Evolutionary conservation across 345 rosid genomes (phyloP).

Genomic region (Eutrema yunnanense): DNA sequence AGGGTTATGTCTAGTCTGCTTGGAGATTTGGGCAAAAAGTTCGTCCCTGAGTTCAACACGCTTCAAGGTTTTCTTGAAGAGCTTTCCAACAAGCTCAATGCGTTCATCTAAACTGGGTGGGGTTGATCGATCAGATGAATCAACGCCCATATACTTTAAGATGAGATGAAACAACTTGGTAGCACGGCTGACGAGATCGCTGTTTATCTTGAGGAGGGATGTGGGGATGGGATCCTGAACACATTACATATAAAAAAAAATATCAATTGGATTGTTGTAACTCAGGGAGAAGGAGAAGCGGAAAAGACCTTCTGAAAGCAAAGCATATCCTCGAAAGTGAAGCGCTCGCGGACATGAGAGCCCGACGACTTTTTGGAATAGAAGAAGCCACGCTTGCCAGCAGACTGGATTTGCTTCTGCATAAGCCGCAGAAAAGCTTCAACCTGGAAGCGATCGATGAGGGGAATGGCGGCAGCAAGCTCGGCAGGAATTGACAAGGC

Average conservation of each 20-base stretch:
- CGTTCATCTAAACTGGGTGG: conserved; percentile 79
- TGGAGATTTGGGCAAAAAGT: conserved; percentile 91
- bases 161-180: conserved; percentile 80
- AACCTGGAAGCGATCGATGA: conserved; percentile 95
- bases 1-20: conserved; percentile 93
- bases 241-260: no score
- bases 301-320: conserved; percentile 82
- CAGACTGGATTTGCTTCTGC: conserved; percentile 94
- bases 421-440: conserved; percentile 86
- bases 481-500: conserved; percentile 71
- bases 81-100: conserved; percentile 78
- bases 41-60: conserved; percentile 96
- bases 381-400: conserved; percentile 85
- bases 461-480: conserved; percentile 90
- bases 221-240: conserved; percentile 92
- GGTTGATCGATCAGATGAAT: conserved; percentile 69
- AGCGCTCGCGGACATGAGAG: conserved; percentile 68
- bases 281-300: background rate
- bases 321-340: conserved; percentile 94
- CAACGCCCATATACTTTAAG: conserved; percentile 88
- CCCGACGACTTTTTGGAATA: conserved; percentile 62
- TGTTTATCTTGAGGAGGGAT: conserved; percentile 75
- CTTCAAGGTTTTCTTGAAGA: conserved; percentile 82
- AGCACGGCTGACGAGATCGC: conserved; percentile 80
- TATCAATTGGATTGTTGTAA: background rate